Percentiles rank a stretch among this genome's conserved stretches.
phyloP scores from a whole-genome alignment of 495 filamentous ascomycete species.

The Aspergillus avenaceus region DNA sequence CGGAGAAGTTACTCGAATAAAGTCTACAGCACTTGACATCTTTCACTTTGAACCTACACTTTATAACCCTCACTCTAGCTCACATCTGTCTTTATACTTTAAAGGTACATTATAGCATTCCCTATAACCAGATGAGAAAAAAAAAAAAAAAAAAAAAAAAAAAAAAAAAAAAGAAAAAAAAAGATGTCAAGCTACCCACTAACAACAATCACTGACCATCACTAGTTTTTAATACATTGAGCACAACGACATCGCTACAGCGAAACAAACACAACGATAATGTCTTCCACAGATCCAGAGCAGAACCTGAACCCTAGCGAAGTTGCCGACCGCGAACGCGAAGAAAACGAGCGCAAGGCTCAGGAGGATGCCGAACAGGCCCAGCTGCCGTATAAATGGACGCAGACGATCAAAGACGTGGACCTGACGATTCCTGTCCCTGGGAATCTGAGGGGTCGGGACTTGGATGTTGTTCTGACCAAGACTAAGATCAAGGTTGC shows the following conservation, averaged over 20 bases:
- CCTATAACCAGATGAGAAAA: too few species aligned
- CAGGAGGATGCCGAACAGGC: conserved; percentile 86
- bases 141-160: too few species aligned
- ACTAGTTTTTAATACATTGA: not conserved
- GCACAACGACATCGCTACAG: not conserved
- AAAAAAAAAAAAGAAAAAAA: too few species aligned
- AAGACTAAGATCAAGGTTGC: conserved; percentile 74
- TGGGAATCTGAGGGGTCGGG: conserved; percentile 75
- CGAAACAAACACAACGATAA: conserved; percentile 9
- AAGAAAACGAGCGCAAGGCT: conserved; percentile 66
- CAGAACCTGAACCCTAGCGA: conserved; percentile 49
- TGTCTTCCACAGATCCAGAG: conserved; percentile 21
- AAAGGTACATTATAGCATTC: too few species aligned
- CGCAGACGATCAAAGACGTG: conserved; percentile 87
- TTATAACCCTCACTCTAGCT: not conserved
- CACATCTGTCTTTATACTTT: not conserved
- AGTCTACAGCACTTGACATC: not conserved
- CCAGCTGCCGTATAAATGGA: conserved; percentile 94
- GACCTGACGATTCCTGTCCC: conserved; percentile 76
- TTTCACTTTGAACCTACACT: not conserved
- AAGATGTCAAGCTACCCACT: too few species aligned
- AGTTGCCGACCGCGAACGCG: conserved; percentile 42
- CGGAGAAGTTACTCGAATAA: not conserved
- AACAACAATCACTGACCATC: too few species aligned
- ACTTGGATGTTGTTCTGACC: conserved; percentile 78